phyloP scores from a whole-genome alignment of 192 early-diverging fungal species.

The Backusella parvicylindrica region DNA sequence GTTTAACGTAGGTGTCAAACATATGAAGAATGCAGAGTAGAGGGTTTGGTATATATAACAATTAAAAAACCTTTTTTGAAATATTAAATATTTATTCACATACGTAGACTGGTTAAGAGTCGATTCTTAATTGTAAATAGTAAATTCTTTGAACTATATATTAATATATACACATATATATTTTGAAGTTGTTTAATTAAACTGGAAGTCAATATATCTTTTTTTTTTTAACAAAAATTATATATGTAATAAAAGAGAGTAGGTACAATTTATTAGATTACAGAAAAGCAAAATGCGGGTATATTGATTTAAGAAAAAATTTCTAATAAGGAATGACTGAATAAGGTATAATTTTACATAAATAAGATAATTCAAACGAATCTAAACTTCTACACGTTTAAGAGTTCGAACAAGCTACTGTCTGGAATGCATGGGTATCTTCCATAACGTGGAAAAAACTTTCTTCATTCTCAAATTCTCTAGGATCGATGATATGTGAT shows the following conservation, averaged over 20 bases:
- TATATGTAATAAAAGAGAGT: background rate
- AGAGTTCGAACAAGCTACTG: background rate
- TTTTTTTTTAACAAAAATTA: too few relatives aligned
- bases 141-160: background rate
- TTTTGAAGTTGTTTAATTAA: background rate
- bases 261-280: background rate
- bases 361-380: background rate
- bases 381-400: background rate
- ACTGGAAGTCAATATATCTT: background rate
- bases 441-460: background rate
- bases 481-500: background rate
- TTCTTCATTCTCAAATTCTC: background rate
- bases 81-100: background rate
- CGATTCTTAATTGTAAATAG: background rate
- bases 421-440: background rate
- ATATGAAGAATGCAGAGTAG: background rate
- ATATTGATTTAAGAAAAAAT: background rate
- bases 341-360: background rate
- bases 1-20: too few relatives aligned
- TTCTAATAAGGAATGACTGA: background rate
- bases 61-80: too few relatives aligned
- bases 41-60: too few relatives aligned
- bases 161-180: background rate
- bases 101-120: background rate
- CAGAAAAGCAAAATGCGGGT: background rate